Evolutionary conservation across 305 asterid genomes (phyloP), one percentile per base, ranked within the genome.

Genomic region (Fraxinus nigra): DNA sequence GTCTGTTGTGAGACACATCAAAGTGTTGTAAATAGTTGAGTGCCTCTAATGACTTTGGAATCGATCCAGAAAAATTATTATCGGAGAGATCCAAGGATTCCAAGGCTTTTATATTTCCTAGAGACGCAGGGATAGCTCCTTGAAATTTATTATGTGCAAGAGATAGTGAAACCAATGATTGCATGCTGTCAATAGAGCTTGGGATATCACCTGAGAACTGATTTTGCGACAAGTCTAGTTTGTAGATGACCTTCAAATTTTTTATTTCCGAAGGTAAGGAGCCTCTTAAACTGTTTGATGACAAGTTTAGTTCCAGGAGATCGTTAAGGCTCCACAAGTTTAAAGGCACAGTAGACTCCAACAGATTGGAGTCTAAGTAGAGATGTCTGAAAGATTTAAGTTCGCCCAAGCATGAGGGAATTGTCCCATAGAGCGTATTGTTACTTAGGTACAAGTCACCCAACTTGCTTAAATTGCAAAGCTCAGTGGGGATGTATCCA

Each of bases 401-500:
- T 11, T 67, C 74, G 33, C 74, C 74, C 37, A 67, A 67, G 35
- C 74, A 67, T 4, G 37, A 11, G 10, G 74, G 74, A 16, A 67
- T 67, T 4, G 74, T 0, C n/a, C 79, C 79, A 43, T 18, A 10
- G 9, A 67, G 16, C n/a, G 9, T 24, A 34, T 79, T 79, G 33
- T 11, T 35, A 43, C 70, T 79, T 24, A 81, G 4, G 40, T 61
- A 46, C 30, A 82, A 67, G 4, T 63, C 84, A 1, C 80, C 54
- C 72, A 70, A 79, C 0, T n/a, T 46, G 33, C 16, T 46, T 20
- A 79, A 24, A 4, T 24, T 16, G 70, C 82, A 79, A 72, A 79
- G 67, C 38, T 72, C 77, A 0, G 30, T 11, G 0, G 87, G 84
- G 32, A 85, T 69, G 32, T 37, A 11, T 22, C 87, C 85, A n/a